A percentile compares a stretch with the other conserved stretches of the same genome.
phyloP scores from a whole-genome alignment of 2,329 filamentous ascomycete genomes.

The Fusarium mexicanum region DNA sequence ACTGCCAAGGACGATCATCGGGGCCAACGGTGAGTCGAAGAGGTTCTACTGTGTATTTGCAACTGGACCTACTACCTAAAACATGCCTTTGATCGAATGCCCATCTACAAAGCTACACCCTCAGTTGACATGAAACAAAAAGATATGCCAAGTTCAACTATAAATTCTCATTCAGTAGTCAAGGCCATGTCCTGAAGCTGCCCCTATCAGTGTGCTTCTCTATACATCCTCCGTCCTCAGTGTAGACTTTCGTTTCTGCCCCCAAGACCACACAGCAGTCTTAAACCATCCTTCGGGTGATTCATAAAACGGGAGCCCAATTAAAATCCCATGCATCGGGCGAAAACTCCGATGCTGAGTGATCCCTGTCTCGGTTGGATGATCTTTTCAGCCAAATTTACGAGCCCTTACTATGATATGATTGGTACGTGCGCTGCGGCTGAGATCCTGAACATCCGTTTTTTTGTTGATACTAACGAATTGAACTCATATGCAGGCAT shows the following conservation, averaged over 20 bases:
- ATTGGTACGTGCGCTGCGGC: neutral
- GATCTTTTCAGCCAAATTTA: neutral
- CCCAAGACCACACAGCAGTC: neutral
- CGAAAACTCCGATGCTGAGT: too few relatives aligned
- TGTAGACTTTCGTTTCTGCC: neutral
- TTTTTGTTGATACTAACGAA: too few relatives aligned
- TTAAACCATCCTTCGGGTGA: neutral
- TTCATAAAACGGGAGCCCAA: neutral
- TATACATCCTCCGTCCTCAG: neutral
- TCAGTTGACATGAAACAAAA: too few relatives aligned
- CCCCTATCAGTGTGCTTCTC: neutral
- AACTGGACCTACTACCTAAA: neutral
- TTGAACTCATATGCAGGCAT: too few relatives aligned
- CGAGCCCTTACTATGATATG: neutral
- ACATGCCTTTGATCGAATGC: neutral
- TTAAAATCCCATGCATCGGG: accelerated
- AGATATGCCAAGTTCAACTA: too few relatives aligned
- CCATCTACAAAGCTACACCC: neutral
- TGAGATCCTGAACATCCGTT: too few relatives aligned
- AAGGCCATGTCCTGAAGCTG: neutral
- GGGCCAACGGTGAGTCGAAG: neutral
- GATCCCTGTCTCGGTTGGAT: neutral
- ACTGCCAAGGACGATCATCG: neutral
- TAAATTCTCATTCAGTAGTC: neutral
- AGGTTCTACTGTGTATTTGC: neutral